A percentile compares a stretch with the other conserved stretches of the same genome.
phyloP scores from a whole-genome alignment of 345 rosid genomes.

The Lagerstroemia speciosa region DNA sequence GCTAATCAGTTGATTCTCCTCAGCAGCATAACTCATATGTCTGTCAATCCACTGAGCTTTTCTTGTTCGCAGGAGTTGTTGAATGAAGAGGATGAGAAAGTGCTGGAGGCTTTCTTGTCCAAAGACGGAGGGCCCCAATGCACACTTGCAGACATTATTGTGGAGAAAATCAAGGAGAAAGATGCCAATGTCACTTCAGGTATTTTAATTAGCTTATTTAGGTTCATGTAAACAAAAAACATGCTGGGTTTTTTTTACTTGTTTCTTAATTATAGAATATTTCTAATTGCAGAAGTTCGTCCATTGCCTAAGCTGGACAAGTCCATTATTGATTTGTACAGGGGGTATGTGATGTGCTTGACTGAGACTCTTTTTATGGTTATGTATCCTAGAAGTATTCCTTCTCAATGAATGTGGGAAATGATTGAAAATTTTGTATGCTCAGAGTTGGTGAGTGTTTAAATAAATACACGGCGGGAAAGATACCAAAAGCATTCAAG shows the following conservation, averaged over 20 bases:
- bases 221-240: no score
- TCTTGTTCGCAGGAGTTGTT: constrained; percentile 45
- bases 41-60: background rate
- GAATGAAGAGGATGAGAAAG: constrained; percentile 70
- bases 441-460: constrained; percentile 74
- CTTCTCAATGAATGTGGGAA: background rate
- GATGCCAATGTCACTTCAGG: constrained; percentile 60
- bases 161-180: constrained; percentile 51
- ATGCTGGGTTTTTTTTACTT: no score
- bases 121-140: constrained; percentile 58
- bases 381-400: background rate
- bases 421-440: background rate
- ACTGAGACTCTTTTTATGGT: background rate
- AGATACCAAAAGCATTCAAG: constrained; percentile 80
- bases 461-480: constrained; percentile 71
- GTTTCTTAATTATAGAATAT: background rate
- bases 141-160: constrained; percentile 75
- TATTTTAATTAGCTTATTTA: constrained; percentile 9
- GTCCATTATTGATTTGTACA: constrained; percentile 53
- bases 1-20: background rate
- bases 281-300: constrained; percentile 41
- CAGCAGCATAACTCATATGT: background rate
- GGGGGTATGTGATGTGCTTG: constrained; percentile 36
- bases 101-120: constrained; percentile 67
- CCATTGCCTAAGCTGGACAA: constrained; percentile 64